Evolutionary conservation across 73 alveolate genomes (phyloP).

Genomic region (Tetrahymena malaccensis): DNA sequence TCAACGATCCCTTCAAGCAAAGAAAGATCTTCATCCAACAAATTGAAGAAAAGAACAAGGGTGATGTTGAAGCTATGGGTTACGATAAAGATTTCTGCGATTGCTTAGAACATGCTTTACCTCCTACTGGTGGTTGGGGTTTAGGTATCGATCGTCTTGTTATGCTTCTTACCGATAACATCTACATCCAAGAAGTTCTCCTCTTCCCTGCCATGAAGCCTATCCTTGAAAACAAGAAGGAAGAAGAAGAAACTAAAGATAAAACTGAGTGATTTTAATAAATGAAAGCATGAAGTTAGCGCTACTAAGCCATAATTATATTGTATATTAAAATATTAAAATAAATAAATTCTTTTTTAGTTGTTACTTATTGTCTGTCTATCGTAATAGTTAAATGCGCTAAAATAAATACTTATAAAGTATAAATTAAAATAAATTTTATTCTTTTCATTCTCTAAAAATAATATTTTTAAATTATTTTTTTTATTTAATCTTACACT

Average conservation of each 20-base stretch:
- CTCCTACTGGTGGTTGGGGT: conserved; percentile 99
- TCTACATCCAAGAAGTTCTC: conserved; percentile 90
- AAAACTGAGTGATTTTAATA: background rate
- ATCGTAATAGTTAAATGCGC: background rate
- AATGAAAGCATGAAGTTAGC: background rate
- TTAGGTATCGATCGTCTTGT: conserved; percentile 93
- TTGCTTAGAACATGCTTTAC: conserved; percentile 93
- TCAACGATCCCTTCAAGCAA: conserved; percentile 93
- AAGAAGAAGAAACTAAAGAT: conserved; percentile 18
- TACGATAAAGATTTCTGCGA: conserved; percentile 87
- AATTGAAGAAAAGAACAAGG: conserved; percentile 79
- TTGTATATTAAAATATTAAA: background rate
- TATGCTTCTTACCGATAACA: conserved; percentile 87
- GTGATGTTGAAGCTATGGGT: conserved; percentile 93
- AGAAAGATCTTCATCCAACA: conserved; percentile 75
- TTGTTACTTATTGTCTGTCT: background rate
- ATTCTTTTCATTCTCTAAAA: no score
- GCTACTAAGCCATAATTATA: background rate
- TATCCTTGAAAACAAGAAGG: conserved; percentile 21
- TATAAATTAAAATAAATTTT: no score
- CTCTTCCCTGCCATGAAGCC: conserved; percentile 98
- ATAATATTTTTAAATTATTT: no score
- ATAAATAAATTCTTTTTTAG: background rate
- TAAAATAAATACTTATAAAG: background rate
- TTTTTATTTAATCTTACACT: no score